Conservation (phyloP, 306 rosid species). For the Erythrophleum fordii region DNA sequence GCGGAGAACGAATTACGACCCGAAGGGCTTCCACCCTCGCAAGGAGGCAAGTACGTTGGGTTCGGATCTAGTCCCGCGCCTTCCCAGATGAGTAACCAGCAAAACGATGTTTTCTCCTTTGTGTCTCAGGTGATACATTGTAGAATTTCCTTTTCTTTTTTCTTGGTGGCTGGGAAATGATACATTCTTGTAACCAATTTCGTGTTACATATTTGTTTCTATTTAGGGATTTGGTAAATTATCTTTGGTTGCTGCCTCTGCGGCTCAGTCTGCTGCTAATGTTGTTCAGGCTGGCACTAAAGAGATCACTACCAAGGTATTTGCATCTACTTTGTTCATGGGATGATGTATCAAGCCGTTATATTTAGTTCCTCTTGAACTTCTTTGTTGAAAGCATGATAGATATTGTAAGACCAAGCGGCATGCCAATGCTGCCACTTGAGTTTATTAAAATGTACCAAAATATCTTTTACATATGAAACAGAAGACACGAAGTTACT, state of each 20-base stretch:
- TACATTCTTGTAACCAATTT: constrained; percentile 11
- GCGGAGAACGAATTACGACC: constrained; percentile 80
- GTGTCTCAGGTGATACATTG: constrained; percentile 79
- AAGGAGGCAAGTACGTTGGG: constrained; percentile 97
- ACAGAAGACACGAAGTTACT: neutral
- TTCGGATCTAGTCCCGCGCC: constrained; percentile 79
- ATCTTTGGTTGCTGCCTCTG: constrained; percentile 85
- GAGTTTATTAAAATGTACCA: constrained; percentile 12
- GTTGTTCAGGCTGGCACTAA: constrained; percentile 90
- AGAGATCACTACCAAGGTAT: constrained; percentile 86
- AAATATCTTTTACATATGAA: neutral
- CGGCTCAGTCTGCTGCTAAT: constrained; percentile 91
- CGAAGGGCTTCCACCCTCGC: constrained; percentile 90
- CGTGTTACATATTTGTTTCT: constrained; percentile 5
- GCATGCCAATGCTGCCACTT: neutral
- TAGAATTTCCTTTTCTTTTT: neutral
- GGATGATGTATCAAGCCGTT: neutral
- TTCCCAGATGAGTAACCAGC: constrained; percentile 47
- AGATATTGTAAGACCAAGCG: neutral
- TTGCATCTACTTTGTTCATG: constrained; percentile 7
- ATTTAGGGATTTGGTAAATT: constrained; percentile 84
- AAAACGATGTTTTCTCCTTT: constrained; percentile 74
- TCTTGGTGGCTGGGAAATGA: neutral
- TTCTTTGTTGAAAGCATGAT: constrained; percentile 14
- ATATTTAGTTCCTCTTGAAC: neutral